These are phyloP conservation scores for Geranomyces michiganensis DNA, from an alignment of 192 early-diverging fungal species.

Conservation along the genomic window DNA sequence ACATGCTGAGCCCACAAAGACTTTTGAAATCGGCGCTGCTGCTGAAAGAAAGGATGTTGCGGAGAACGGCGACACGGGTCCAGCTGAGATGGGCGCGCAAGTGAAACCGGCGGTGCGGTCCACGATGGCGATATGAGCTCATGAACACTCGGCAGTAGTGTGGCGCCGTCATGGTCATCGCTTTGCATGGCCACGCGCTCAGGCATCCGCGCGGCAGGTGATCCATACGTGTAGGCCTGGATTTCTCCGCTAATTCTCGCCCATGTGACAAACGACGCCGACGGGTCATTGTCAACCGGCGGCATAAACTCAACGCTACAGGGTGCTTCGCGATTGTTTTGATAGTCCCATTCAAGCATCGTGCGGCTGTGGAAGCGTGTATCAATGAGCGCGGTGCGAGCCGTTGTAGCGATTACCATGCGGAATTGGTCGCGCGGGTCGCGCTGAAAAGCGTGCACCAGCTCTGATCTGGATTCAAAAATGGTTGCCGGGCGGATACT, in stretches of 20 bases:
- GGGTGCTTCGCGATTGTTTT: slow-evolving; percentile 18
- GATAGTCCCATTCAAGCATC: slow-evolving; percentile 23
- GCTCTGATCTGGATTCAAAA: not conserved
- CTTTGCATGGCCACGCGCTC: too few relatives aligned
- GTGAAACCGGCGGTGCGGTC: not conserved
- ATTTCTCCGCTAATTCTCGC: not conserved
- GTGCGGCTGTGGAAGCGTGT: slow-evolving; percentile 4
- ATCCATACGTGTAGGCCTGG: not conserved
- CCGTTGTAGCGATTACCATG: not conserved
- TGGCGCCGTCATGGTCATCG: not conserved
- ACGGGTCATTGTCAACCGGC: not conserved
- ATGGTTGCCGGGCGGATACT: slow-evolving; percentile 7
- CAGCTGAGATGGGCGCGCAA: not conserved
- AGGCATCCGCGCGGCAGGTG: not conserved
- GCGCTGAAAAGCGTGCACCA: slow-evolving; percentile 3
- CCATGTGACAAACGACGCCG: slow-evolving; percentile 9
- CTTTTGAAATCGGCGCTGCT: not conserved
- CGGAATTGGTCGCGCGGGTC: slow-evolving; percentile 5
- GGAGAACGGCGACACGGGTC: not conserved
- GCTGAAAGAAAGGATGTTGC: not conserved
- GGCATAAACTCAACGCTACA: slow-evolving; percentile 5
- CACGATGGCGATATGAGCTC: slow-evolving; percentile 7
- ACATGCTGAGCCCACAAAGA: not conserved
- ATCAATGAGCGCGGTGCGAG: slow-evolving; percentile 7
- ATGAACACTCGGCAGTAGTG: not conserved